Conservation (phyloP, 257 asterid species). For the Nicotiana tabacum region DNA sequence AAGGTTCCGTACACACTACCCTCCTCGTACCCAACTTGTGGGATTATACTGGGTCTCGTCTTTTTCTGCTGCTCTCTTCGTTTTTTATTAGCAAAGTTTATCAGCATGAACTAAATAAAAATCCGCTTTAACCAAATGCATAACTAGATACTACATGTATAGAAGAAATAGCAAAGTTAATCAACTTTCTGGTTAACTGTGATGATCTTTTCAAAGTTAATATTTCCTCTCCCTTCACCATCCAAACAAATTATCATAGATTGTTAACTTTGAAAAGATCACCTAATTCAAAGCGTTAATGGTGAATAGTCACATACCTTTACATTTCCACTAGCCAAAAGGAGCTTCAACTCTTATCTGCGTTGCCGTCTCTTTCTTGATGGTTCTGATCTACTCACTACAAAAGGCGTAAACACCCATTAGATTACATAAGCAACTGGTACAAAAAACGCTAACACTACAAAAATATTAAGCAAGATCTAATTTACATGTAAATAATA, state of each 20-base stretch:
- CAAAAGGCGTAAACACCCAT: background rate
- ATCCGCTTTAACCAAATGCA: background rate
- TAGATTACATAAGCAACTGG: conserved; percentile 4
- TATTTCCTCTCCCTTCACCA: background rate
- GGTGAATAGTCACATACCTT: background rate
- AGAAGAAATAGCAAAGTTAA: background rate
- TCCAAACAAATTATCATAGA: background rate
- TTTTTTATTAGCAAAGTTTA: background rate
- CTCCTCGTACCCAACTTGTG: too few relatives aligned
- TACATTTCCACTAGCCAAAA: background rate
- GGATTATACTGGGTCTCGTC: too few relatives aligned
- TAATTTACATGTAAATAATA: background rate
- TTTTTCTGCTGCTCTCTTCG: background rate
- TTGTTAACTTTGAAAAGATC: background rate
- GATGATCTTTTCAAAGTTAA: too few relatives aligned
- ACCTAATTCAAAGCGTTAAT: background rate
- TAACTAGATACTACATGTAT: background rate
- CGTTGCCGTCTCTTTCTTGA: conserved; percentile 22
- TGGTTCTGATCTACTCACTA: conserved; percentile 35
- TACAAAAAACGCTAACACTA: background rate
- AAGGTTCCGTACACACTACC: too few relatives aligned
- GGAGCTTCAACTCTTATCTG: conserved; percentile 7
- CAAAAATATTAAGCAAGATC: background rate
- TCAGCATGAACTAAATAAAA: background rate
- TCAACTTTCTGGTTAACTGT: background rate